Evolutionary conservation across 805 yeast genomes (phyloP).

Genomic region (Cyberlindnera americana): DNA sequence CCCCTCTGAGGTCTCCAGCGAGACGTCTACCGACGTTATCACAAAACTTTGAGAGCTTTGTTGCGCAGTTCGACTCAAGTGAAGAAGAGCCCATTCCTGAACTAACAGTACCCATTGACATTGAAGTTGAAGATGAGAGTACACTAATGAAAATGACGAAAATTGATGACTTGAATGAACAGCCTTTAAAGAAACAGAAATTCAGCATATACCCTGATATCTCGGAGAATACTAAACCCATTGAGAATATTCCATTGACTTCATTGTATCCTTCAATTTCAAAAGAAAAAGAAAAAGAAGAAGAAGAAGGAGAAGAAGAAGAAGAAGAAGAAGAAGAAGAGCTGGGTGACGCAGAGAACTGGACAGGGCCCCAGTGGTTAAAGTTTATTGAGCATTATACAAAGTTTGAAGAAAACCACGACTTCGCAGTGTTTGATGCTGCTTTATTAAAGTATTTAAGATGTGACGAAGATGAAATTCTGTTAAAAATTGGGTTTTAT

Average conservation of each 20-base stretch:
- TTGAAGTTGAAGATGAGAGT: conserved; percentile 3
- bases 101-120: conserved; percentile 18
- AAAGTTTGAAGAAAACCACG: conserved; percentile 8
- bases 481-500: conserved; percentile 20
- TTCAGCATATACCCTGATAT: conserved; percentile 9
- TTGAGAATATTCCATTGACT: neutral
- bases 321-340: neutral
- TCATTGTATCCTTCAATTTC: conserved; percentile 3
- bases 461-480: conserved; percentile 23
- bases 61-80: conserved; percentile 23
- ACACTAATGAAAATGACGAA: conserved; percentile 1
- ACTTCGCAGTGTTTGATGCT: conserved; percentile 15
- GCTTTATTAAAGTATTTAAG: conserved; percentile 11
- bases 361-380: conserved; percentile 21
- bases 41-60: no score
- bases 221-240: neutral
- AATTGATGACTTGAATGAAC: neutral
- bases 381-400: conserved; percentile 15
- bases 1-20: conserved; percentile 5
- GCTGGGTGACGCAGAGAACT: conserved; percentile 12
- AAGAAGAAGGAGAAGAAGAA: neutral
- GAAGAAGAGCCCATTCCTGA: conserved; percentile 28
- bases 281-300: no score
- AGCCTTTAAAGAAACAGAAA: neutral
- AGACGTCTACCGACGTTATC: conserved; percentile 1